phyloP scores from a whole-genome alignment of 2,329 filamentous ascomycete species.

The Pseudopyricularia javanii region DNA sequence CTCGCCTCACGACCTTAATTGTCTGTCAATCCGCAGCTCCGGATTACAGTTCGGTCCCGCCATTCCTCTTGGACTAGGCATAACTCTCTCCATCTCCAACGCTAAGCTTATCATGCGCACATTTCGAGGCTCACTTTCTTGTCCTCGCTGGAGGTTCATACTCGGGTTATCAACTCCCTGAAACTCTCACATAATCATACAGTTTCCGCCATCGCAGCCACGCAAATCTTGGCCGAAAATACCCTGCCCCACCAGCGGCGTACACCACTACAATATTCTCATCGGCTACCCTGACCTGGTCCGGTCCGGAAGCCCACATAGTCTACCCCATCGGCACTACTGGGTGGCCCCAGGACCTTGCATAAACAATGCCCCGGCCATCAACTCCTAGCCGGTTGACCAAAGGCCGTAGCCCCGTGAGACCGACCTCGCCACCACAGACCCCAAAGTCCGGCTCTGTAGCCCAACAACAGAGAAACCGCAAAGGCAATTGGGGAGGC shows the following conservation, averaged over 20 bases:
- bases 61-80: not conserved
- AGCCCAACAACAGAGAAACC: conserved; percentile 15
- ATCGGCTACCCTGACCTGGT: not conserved
- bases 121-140: conserved; percentile 25
- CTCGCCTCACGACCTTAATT: not conserved
- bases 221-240: not conserved
- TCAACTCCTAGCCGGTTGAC: conserved; percentile 20
- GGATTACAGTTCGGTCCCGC: not conserved
- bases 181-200: conserved; percentile 11
- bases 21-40: not conserved
- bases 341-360: not conserved
- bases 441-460: conserved; percentile 24
- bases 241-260: not conserved
- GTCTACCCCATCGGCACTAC: not conserved
- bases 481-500: conserved; percentile 4
- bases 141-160: conserved; percentile 32
- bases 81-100: not conserved
- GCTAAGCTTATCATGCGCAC: conserved; percentile 28
- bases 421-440: conserved; percentile 28
- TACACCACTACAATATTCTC: not conserved
- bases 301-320: not conserved
- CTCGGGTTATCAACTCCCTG: conserved; percentile 29
- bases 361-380: conserved; percentile 19
- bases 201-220: not conserved
- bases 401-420: conserved; percentile 10